phyloP scores from a whole-genome alignment of 2,329 filamentous ascomycete species.

The Ceratocystis smalleyi region DNA sequence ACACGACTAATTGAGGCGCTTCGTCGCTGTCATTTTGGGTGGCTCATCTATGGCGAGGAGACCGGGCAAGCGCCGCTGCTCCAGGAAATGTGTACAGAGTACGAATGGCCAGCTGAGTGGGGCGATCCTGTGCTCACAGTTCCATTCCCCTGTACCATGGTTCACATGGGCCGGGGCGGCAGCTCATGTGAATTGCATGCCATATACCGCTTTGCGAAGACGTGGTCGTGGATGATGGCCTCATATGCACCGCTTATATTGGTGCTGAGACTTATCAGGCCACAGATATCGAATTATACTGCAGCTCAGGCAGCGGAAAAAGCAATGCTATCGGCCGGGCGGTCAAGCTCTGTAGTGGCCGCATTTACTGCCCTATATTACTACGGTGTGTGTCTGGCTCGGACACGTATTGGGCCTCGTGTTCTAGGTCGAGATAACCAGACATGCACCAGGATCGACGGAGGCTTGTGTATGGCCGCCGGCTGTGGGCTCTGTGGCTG shows the following conservation, averaged over 20 bases:
- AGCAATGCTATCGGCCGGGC: slow-evolving; percentile 44
- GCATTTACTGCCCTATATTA: slow-evolving; percentile 68
- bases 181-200: slow-evolving; percentile 59
- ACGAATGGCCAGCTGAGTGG: slow-evolving; percentile 50
- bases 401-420: slow-evolving; percentile 57
- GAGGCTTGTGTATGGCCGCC: slow-evolving; percentile 51
- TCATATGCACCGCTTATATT: slow-evolving; percentile 66
- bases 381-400: slow-evolving; percentile 65
- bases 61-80: slow-evolving; percentile 55
- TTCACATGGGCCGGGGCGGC: slow-evolving; percentile 62
- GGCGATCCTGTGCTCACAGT: slow-evolving; percentile 54
- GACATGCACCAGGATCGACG: slow-evolving; percentile 35
- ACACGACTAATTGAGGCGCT: slow-evolving; percentile 58
- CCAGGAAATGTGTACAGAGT: slow-evolving; percentile 55
- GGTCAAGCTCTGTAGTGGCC: slow-evolving; percentile 64
- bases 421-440: slow-evolving; percentile 40
- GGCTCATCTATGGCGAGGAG: slow-evolving; percentile 57
- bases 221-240: slow-evolving; percentile 58
- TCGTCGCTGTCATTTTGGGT: slow-evolving; percentile 45
- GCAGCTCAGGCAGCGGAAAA: slow-evolving; percentile 32
- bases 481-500: slow-evolving; percentile 67
- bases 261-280: slow-evolving; percentile 37
- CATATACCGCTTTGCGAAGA: slow-evolving; percentile 47
- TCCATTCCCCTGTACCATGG: slow-evolving; percentile 68
- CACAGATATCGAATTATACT: slow-evolving; percentile 27